Base-by-base conservation (phyloP, 331 rosid species). In the Quercus phellos region DNA sequence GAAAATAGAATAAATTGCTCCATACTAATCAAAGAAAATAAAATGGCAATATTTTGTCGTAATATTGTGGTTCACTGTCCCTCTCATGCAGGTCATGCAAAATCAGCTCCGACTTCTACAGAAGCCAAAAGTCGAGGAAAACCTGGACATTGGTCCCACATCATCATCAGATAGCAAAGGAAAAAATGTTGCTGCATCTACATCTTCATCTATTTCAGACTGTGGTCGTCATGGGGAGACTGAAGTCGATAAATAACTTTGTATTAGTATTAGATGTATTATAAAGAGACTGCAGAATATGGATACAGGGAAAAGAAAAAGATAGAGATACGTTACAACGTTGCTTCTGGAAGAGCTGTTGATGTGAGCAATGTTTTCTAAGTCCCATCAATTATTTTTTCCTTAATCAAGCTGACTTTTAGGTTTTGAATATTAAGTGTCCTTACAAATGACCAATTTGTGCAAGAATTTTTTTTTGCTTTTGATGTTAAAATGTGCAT, bases 21-120 rank as follows among this genome's bases (percentile, higher is more conserved):
- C 43, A 12, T 46, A 46, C 16, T 4, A 46, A 46, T 46, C 51
- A 46, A 46, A 66, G 29, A 54, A 79, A 38, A 61, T 43, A 54
- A 72, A 54, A 13, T 72, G 16, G 6, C 35, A 67, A 16, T 70
- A 69, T 79, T 46, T 19, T 29, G 11, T 35, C 42, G 55, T 66
- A 18, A 46, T 34, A 10, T 54, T 24, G 71, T 63, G 17, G 50
- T 27, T 38, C 30, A 32, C 26, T 5, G 0, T 29, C 16, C 68
- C 27, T 42, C 7, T 11, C 46, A 50, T 55, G 77, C 87, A 90
- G 98, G 76, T 74, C 63, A 81, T 90, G 77, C 90, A 90, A 84
- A 84, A 83, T 74, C 93, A 92, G 77, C 85, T 89, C 61, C 88
- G 77, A 80, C 86, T 68, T 77, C 82, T 94, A 68, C 88, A 82